A percentile compares a stretch with the other conserved stretches of the same genome.
phyloP scores from a whole-genome alignment of 2,329 filamentous ascomycete species.

The Fusarium piperis region DNA sequence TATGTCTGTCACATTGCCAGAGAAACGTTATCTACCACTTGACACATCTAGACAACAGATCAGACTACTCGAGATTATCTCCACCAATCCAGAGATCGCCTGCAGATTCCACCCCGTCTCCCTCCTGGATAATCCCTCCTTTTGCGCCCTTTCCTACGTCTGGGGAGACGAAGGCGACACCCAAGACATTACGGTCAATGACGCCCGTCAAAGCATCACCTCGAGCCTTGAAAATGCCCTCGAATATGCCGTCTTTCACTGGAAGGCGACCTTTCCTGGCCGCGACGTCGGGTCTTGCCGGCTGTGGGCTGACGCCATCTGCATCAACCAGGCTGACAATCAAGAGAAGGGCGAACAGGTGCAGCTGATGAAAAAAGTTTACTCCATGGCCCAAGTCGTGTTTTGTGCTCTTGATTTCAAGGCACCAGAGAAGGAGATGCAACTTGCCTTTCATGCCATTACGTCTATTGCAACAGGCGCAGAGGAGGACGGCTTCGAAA shows the following conservation, averaged over 20 bases:
- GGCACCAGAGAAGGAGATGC: background rate
- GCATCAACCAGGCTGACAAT: constrained; percentile 3
- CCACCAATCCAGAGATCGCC: background rate
- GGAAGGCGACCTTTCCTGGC: background rate
- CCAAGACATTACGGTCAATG: background rate
- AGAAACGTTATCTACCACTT: background rate
- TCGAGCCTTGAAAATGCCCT: background rate
- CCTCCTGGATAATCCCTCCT: background rate
- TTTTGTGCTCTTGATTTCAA: background rate
- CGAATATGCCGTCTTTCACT: background rate
- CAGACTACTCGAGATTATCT: background rate
- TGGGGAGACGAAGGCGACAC: background rate
- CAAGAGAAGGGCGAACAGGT: constrained; percentile 4
- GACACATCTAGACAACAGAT: background rate
- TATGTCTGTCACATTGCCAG: background rate
- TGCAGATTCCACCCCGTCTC: background rate
- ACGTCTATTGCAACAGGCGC: background rate
- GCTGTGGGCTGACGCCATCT: constrained; percentile 8
- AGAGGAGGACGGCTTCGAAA: background rate
- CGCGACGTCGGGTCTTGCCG: background rate
- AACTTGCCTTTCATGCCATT: background rate
- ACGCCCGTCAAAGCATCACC: background rate
- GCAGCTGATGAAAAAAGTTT: background rate
- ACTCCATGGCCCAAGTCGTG: background rate
- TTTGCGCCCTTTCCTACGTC: background rate